These are phyloP conservation scores for Coffea humblotiana DNA, from an alignment of 305 asterid species.

Conservation along the genomic window DNA sequence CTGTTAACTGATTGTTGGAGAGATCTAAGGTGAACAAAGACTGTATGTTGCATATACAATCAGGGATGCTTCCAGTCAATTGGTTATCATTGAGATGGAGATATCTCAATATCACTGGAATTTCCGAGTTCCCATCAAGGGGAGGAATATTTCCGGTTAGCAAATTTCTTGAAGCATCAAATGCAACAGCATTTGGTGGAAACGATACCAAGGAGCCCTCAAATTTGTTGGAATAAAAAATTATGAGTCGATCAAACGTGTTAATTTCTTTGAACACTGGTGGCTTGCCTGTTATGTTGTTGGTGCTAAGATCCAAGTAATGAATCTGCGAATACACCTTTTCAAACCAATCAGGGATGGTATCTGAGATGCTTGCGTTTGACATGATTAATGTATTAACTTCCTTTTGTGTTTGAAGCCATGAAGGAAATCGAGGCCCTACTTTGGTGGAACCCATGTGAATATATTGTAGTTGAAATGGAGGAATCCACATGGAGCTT, in stretches of 20 bases:
- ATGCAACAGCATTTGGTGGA: constrained; percentile 5
- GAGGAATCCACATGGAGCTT: constrained; percentile 6
- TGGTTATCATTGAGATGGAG: constrained; percentile 8
- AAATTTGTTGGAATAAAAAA: constrained; percentile 12
- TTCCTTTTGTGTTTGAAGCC: constrained; percentile 6
- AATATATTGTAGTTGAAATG: constrained; percentile 8
- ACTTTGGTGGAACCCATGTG: not conserved
- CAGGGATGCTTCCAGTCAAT: constrained; percentile 9
- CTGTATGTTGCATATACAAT: not conserved
- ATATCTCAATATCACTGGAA: not conserved
- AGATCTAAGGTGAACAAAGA: not conserved
- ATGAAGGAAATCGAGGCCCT: constrained; percentile 6
- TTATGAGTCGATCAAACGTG: not conserved
- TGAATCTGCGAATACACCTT: not conserved
- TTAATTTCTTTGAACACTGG: not conserved
- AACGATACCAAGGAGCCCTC: constrained; percentile 11
- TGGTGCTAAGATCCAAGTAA: constrained; percentile 11
- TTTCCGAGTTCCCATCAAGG: not conserved
- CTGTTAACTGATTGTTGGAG: constrained; percentile 6
- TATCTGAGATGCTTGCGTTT: constrained; percentile 9
- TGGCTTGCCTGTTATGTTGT: constrained; percentile 5
- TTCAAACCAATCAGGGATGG: constrained; percentile 15
- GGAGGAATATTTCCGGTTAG: constrained; percentile 16
- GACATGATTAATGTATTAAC: not conserved
- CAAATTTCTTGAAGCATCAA: constrained; percentile 16